These are phyloP conservation scores for Peronospora farinosa DNA, from an alignment of 352 stramenopile genomes.

Conservation along the genomic window DNA sequence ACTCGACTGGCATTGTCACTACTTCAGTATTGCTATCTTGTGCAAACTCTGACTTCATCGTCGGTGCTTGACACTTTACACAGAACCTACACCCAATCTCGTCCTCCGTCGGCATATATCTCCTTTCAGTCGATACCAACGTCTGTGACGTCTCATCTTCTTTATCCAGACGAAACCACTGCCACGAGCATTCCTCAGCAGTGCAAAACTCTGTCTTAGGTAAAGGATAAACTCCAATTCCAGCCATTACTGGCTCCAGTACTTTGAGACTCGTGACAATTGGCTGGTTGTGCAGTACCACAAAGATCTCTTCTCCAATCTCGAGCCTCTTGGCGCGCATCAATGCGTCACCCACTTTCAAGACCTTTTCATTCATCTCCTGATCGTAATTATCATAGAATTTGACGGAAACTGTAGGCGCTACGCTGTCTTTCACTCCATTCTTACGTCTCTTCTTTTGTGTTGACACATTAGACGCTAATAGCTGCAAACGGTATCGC, in stretches of 20 bases:
- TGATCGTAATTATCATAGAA: slow-evolving; percentile 34
- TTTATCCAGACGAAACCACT: slow-evolving; percentile 40
- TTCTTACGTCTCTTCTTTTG: slow-evolving; percentile 21
- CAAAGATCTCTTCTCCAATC: slow-evolving; percentile 39
- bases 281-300: slow-evolving; percentile 57
- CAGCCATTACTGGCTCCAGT: slow-evolving; percentile 41
- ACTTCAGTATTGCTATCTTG: slow-evolving; percentile 31
- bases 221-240: slow-evolving; percentile 42
- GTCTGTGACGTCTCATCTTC: slow-evolving; percentile 1
- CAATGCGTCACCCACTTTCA: slow-evolving; percentile 41
- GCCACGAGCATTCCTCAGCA: slow-evolving; percentile 54
- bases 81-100: slow-evolving; percentile 46
- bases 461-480: slow-evolving; percentile 22
- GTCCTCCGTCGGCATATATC: slow-evolving; percentile 35
- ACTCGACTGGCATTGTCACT: slow-evolving; percentile 32
- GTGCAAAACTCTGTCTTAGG: slow-evolving; percentile 56
- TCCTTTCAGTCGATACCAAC: slow-evolving; percentile 17
- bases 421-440: background rate
- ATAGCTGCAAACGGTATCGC: slow-evolving; percentile 50
- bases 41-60: slow-evolving; percentile 25
- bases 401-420: slow-evolving; percentile 29
- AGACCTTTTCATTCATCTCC: slow-evolving; percentile 32
- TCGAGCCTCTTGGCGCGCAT: slow-evolving; percentile 35
- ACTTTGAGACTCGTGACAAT: slow-evolving; percentile 43
- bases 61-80: slow-evolving; percentile 50